Base-by-base conservation (phyloP, 2,329 filamentous ascomycete species). In the Thelonectria blattea region DNA sequence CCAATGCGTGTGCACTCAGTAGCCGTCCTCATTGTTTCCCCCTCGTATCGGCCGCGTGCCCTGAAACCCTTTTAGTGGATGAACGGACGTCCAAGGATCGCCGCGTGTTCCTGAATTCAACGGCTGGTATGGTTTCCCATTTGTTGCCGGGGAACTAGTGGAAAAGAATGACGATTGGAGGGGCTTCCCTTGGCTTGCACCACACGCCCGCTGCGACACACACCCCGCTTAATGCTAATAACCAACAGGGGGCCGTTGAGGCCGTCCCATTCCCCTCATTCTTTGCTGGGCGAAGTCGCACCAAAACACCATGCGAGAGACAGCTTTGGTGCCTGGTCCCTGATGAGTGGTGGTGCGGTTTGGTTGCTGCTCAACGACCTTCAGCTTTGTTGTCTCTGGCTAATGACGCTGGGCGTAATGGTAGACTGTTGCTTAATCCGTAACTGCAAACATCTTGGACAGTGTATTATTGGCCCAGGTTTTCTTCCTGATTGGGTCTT, bases 341-440 rank as follows among this genome's bases (percentile, higher is more conserved):
- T 48, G 61, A 39, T 59, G n/a, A n/a, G n/a, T n/a, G n/a, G n/a
- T n/a, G n/a, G n/a, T n/a, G n/a, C n/a, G n/a, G n/a, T n/a, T n/a
- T 49, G 47, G 47, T 30, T 70, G 68, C 68, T 67, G 64, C 64
- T 66, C 66, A 68, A 65, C 68, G 63, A 67, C 62, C 67, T 67
- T 56, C 6, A 32, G 64, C 67, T 63, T 60, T 49, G n/a, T n/a
- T 64, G 65, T 66, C 68, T 65, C 24, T 24, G 52, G 24, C 67
- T 56, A 61, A 63, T 49, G 67, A 63, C 63, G 53, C 47, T 42
- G 37, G 46, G 37, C 18, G 24, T 37, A 45, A 8, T 6, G 27
- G 27, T 7, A 37, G 34, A 3, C 34, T 37, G 4, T 15, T 37
- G 34, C 34, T 37, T 5, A 12, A 14, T 15, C 15, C 34, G 34